Conservation (phyloP, 1,284 basidiomycete species). For the Peniophora sp. region DNA sequence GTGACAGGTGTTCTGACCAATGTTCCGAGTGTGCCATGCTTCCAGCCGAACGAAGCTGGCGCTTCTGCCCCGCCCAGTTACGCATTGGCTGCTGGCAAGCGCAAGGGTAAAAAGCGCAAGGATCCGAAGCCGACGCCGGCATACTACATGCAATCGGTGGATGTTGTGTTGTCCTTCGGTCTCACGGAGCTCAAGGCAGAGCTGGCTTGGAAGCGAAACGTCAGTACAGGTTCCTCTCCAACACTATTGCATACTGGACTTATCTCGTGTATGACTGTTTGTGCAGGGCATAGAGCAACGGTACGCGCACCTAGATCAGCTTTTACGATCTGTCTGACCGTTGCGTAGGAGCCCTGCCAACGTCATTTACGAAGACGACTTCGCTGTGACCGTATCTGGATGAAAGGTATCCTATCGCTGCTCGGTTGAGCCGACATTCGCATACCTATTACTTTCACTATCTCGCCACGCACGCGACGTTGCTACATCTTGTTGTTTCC, state of each 20-base stretch:
- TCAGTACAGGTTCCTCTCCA: background rate
- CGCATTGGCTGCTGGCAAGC: too few relatives aligned
- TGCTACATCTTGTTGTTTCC: too few relatives aligned
- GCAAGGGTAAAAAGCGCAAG: too few relatives aligned
- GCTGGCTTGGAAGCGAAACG: conserved; percentile 1
- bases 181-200: conserved; percentile 5
- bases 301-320: too few relatives aligned
- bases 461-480: too few relatives aligned
- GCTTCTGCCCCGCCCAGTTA: too few relatives aligned
- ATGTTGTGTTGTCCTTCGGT: conserved; percentile 3
- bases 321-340: background rate
- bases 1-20: background rate
- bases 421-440: too few relatives aligned
- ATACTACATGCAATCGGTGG: background rate
- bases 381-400: background rate
- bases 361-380: background rate
- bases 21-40: background rate
- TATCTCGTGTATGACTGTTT: background rate
- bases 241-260: background rate
- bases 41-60: too few relatives aligned
- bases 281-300: background rate
- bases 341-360: background rate
- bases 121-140: background rate
- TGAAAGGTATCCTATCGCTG: too few relatives aligned
- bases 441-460: too few relatives aligned